These are phyloP conservation scores for Kazachstania sp. DNA, from an alignment of 1,139 yeast genomes.

Conservation along the genomic window DNA sequence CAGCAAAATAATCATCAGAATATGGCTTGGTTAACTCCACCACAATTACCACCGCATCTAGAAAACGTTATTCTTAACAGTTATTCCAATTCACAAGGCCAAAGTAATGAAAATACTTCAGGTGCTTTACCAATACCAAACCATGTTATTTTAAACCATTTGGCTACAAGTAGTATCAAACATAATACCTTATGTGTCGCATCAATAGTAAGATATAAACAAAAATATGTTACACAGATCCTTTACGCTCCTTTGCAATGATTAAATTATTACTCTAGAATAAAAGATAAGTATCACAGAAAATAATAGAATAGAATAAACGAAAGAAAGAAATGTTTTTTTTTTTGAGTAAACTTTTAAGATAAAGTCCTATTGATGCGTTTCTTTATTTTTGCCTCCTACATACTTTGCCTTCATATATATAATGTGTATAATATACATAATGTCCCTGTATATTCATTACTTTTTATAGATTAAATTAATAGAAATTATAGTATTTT, in stretches of 20 bases:
- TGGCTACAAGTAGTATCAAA: constrained; percentile 89
- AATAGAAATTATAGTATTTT: too few relatives aligned
- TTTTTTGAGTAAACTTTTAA: too few relatives aligned
- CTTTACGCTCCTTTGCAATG: constrained; percentile 72
- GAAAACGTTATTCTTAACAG: constrained; percentile 88
- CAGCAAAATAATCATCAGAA: constrained; percentile 53
- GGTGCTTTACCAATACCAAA: constrained; percentile 91
- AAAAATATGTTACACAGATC: constrained; percentile 77
- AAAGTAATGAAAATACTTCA: constrained; percentile 18
- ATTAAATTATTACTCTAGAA: not conserved
- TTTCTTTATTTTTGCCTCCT: too few relatives aligned
- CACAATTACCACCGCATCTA: constrained; percentile 90
- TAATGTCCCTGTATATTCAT: not conserved
- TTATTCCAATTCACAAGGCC: constrained; percentile 39
- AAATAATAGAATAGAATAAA: too few relatives aligned
- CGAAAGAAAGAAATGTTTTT: too few relatives aligned
- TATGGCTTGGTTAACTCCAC: constrained; percentile 79
- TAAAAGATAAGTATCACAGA: too few relatives aligned
- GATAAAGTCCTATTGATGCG: too few relatives aligned
- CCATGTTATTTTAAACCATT: constrained; percentile 88
- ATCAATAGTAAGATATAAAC: constrained; percentile 80
- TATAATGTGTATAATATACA: not conserved
- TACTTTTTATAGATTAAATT: not conserved
- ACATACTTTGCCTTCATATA: not conserved
- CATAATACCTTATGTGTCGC: constrained; percentile 88